Conservation (phyloP, 352 stramenopile species). For the Pythium utonaiense region DNA sequence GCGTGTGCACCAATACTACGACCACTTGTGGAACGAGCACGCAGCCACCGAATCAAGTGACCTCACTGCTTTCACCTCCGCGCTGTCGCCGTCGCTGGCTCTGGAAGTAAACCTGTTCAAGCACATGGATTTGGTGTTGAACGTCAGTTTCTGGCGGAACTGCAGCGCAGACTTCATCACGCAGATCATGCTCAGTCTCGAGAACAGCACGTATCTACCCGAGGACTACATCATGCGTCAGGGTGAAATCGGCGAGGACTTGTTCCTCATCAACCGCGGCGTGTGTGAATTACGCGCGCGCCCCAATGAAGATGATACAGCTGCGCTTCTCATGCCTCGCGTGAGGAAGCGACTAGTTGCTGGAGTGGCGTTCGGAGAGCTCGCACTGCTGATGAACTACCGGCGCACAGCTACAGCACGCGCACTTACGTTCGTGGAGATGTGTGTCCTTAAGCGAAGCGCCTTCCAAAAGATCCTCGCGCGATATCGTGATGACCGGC, state of each 20-base stretch:
- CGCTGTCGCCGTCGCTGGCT: slow-evolving; percentile 28
- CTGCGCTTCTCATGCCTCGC: slow-evolving; percentile 5
- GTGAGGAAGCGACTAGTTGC: slow-evolving; percentile 19
- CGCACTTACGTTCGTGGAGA: slow-evolving; percentile 25
- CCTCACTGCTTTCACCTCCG: slow-evolving; percentile 17
- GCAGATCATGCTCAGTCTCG: slow-evolving; percentile 26
- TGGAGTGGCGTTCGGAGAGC: slow-evolving; percentile 34
- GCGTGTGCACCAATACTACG: slow-evolving; percentile 38
- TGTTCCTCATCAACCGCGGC: slow-evolving; percentile 38
- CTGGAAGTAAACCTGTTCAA: slow-evolving; percentile 36
- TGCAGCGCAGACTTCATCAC: slow-evolving; percentile 32
- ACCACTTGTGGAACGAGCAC: slow-evolving; percentile 33
- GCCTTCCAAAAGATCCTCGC: slow-evolving; percentile 22
- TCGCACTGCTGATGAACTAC: slow-evolving; percentile 36
- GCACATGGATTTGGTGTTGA: slow-evolving; percentile 30
- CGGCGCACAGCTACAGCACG: slow-evolving; percentile 24
- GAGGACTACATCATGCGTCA: slow-evolving; percentile 38
- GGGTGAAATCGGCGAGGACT: slow-evolving; percentile 29
- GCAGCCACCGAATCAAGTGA: slow-evolving; percentile 27
- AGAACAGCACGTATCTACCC: slow-evolving; percentile 28
- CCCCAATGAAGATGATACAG: slow-evolving; percentile 1
- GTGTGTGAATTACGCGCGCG: slow-evolving; percentile 22
- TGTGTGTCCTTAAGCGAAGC: slow-evolving; percentile 17
- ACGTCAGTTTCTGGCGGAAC: slow-evolving; percentile 28
- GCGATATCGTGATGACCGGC: slow-evolving; percentile 23